These are phyloP conservation scores for Peltaster fructicola DNA, from an alignment of 2,329 filamentous ascomycete genomes.

Conservation along the genomic window DNA sequence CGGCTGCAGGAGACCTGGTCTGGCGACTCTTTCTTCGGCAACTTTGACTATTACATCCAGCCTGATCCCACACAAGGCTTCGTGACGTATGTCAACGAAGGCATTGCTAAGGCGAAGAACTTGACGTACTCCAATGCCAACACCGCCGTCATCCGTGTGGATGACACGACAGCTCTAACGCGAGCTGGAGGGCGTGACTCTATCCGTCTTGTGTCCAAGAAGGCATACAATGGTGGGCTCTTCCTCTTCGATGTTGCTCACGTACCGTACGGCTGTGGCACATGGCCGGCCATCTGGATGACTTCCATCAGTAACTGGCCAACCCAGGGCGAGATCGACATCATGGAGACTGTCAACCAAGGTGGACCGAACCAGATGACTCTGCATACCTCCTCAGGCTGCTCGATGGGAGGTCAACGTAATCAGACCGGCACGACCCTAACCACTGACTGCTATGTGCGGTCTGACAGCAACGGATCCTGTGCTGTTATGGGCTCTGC, in stretches of 20 bases:
- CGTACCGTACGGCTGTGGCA: constrained; percentile 19
- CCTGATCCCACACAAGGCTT: constrained; percentile 33
- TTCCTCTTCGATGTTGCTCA: constrained; percentile 21
- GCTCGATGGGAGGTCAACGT: constrained; percentile 15
- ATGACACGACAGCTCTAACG: constrained; percentile 12
- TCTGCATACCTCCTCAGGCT: constrained; percentile 16
- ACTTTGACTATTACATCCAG: constrained; percentile 32
- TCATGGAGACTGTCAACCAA: constrained; percentile 19
- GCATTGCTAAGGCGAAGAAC: constrained; percentile 10
- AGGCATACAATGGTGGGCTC: constrained; percentile 19
- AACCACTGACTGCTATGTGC: constrained; percentile 12
- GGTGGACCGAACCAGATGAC: constrained; percentile 12
- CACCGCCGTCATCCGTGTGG: constrained; percentile 13
- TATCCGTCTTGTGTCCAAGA: constrained; percentile 20
- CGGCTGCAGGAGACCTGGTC: constrained; percentile 18
- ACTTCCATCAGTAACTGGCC: constrained; percentile 27
- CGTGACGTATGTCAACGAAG: constrained; percentile 27
- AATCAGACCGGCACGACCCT: constrained; percentile 15
- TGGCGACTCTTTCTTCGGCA: constrained; percentile 30
- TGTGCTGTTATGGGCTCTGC: constrained; percentile 13
- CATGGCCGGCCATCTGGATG: constrained; percentile 24
- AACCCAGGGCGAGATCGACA: constrained; percentile 15
- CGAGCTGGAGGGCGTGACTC: constrained; percentile 18
- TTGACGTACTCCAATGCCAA: constrained; percentile 13
- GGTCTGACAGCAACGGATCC: constrained; percentile 13